Evolutionary conservation across 2,329 filamentous ascomycete genomes (phyloP), one percentile per base, ranked within the genome.

Genomic region (Bipolaris oryzae): DNA sequence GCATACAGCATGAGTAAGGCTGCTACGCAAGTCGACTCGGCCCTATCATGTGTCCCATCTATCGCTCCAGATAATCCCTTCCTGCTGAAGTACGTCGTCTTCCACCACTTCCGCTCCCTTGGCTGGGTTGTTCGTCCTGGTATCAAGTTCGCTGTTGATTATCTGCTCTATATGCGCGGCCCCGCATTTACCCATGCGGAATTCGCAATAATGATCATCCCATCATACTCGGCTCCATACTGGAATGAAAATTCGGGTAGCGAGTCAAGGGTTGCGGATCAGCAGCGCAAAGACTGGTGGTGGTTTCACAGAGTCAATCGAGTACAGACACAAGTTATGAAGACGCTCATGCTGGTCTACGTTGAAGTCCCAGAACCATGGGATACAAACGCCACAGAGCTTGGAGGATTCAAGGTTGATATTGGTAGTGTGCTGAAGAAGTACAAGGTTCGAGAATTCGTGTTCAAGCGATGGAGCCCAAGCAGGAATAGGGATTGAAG

Each of bases 131-230:
- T 96, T 0, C 89, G 96, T 13, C 87, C 90, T 5, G 96, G 95
- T 34, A 88, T 96, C 73, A 99, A 99, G 72, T 99, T 99, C 68
- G 91, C 91, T 20, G 90, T 92, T 9, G 95, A 99, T 75, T 97
- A 91, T 80, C 80, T 99, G n/a, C 84, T 99, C 7, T 99, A 99
- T 77, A 88, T 92, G 54, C 89, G 92, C 18, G 95, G 95, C 0
- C 95, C 95, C 0, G 94, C 95, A 0, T 98, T 99, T 74, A 88
- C 92, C 20, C 95, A 99, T 72, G 95, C 95, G 20, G 92, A 98
- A 71, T 99, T 97, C 72, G 93, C 91, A 0, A 79, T 97, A 41
- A 82, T 94, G 21, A 86, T 99, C 38, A 73, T 98, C 3, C 94
- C 95, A 0, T 89, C 92, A 0, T 98, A 96, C 72, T 87, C 78